A percentile compares a stretch with the other conserved stretches of the same genome.
phyloP scores from a whole-genome alignment of 179 eudicot genomes.

The Spergularia azorica region DNA sequence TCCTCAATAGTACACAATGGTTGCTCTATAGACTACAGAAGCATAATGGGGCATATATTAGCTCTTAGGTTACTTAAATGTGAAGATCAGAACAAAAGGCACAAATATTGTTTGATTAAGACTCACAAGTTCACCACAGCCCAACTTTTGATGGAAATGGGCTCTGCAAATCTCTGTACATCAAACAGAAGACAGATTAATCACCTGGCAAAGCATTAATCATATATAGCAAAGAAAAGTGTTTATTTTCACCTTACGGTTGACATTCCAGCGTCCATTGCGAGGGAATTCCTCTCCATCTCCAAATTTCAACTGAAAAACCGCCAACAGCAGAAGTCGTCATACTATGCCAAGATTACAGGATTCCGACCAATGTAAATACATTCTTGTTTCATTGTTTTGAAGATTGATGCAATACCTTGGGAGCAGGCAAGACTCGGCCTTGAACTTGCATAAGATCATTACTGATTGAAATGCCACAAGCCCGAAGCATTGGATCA shows the following conservation, averaged over 20 bases:
- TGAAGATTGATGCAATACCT: conserved; percentile 1
- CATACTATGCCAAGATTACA: too few species aligned
- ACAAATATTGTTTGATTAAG: neutral
- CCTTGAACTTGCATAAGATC: conserved; percentile 18
- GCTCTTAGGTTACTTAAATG: neutral
- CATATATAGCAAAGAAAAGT: too few species aligned
- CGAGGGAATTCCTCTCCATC: conserved; percentile 4
- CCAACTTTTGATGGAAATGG: neutral
- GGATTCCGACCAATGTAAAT: too few species aligned
- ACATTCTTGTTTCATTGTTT: too few species aligned
- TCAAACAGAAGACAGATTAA: neutral
- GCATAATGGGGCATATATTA: too few species aligned
- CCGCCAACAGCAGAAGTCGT: too few species aligned
- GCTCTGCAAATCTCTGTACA: conserved; percentile 13
- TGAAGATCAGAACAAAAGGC: neutral
- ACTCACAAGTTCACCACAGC: conserved; percentile 20
- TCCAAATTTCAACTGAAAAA: neutral
- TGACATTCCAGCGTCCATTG: conserved; percentile 1
- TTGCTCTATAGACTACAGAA: neutral
- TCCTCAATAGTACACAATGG: conserved; percentile 13
- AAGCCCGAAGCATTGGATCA: conserved; percentile 15
- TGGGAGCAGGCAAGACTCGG: conserved; percentile 16
- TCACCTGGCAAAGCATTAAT: too few species aligned
- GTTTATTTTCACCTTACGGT: neutral
- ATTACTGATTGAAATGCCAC: conserved; percentile 9